phyloP scores from a whole-genome alignment of 148 eudicot genomes.

The Fallopia convolvulus region DNA sequence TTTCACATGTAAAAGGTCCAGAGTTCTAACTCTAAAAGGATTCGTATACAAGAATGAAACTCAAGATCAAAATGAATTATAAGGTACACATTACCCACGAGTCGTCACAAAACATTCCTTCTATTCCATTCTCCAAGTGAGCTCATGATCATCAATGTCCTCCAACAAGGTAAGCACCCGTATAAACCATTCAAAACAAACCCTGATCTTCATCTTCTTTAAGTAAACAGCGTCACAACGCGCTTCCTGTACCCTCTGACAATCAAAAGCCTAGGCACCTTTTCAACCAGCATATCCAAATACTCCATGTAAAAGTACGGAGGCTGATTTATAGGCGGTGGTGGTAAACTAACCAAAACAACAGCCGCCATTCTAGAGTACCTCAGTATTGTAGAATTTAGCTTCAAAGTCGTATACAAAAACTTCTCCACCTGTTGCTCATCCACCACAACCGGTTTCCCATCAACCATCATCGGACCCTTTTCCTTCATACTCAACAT shows the following conservation, averaged over 20 bases:
- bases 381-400: slow-evolving; percentile 67
- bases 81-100: neutral
- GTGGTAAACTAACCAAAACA: slow-evolving; percentile 88
- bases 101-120: slow-evolving; percentile 10
- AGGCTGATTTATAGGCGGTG: slow-evolving; percentile 85
- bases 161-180: neutral
- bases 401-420: slow-evolving; percentile 75
- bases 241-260: slow-evolving; percentile 91
- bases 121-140: neutral
- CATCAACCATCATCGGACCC: slow-evolving; percentile 64
- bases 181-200: neutral
- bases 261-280: slow-evolving; percentile 86
- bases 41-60: slow-evolving; percentile 1
- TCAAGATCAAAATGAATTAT: slow-evolving; percentile 8
- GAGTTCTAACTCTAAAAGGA: neutral
- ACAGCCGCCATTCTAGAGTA: slow-evolving; percentile 98
- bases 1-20: neutral
- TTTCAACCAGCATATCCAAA: slow-evolving; percentile 93
- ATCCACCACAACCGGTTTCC: slow-evolving; percentile 60
- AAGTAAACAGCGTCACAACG: slow-evolving; percentile 92
- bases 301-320: slow-evolving; percentile 91
- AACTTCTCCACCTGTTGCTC: slow-evolving; percentile 95
- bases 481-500: slow-evolving; percentile 55
- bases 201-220: slow-evolving; percentile 8
- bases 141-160: neutral